Base-by-base conservation (phyloP, 2,329 filamentous ascomycete genomes). In the Cryphonectria nitschkei region DNA sequence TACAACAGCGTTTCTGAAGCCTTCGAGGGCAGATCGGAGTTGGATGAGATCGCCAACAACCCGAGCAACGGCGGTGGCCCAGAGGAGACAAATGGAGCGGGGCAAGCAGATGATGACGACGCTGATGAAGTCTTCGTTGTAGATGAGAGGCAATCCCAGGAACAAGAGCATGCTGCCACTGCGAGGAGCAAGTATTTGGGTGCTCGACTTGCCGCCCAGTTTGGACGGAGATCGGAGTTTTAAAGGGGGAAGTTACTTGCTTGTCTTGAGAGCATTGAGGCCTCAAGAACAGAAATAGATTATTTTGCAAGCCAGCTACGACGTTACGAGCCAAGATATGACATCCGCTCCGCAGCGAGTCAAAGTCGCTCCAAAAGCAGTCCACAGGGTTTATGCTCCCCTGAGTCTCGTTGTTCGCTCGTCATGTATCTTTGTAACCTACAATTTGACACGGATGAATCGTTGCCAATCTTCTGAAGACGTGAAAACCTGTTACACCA, bases 91-190 rank as follows among this genome's bases (percentile, higher is more conserved):
- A 22, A 19, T 52, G 58, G 14, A 4, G 6, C 60, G 0, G 54
- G 13, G 3, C n/a, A 41, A 11, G 14, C 6, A 0, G 66, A 67
- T 9, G 34, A 32, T 6, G 37, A 34, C 13, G 65, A 58, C 8
- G 64, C n/a, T 0, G 68, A 73, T 2, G 71, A 73, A 41, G 67
- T 67, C 37, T 52, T 73, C 1, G 58, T 73, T n/a, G 70, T 71
- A 4, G 69, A 71, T 16, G 39, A 41, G 11, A 50, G 22, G 14
- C 43, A 34, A 26, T 22, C 34, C 2, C 29, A 50, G 32, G 67
- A 68, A 14, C 68, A 16, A 3, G 50, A 67, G 46, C 34, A n/a
- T 11, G 71, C 58, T 5, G 64, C 26, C 0, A 60, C 19, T 5
- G 67, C 71, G 64, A 67, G 63, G 16, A 65, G 16, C 8, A 68